Evolutionary conservation across 2,329 filamentous ascomycete species (phyloP).

Genomic region (Sclerotinia borealis): DNA sequence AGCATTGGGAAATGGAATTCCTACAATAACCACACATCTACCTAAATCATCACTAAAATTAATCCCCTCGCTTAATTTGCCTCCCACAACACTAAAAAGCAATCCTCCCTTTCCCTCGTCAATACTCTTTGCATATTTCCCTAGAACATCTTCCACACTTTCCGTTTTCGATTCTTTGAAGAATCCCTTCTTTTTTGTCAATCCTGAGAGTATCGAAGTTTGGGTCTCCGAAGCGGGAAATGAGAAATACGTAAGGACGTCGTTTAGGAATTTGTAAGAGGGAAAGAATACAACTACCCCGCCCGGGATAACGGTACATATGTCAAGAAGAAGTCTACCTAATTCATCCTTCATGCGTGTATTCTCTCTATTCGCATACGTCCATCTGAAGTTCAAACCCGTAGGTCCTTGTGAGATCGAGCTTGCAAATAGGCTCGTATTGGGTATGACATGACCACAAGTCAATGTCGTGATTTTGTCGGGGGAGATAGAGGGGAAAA

Average conservation of each 20-base stretch:
- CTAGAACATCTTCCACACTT: conserved; percentile 57
- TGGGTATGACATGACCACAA: conserved; percentile 89
- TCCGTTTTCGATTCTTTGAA: conserved; percentile 51
- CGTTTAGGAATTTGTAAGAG: conserved; percentile 83
- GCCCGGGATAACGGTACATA: conserved; percentile 72
- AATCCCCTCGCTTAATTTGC: conserved; percentile 94
- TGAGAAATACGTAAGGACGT: conserved; percentile 58
- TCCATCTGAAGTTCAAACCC: conserved; percentile 71
- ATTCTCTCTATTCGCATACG: conserved; percentile 64
- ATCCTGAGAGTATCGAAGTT: conserved; percentile 50
- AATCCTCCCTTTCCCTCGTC: conserved; percentile 60
- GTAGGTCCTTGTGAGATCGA: conserved; percentile 50
- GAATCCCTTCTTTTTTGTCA: conserved; percentile 54
- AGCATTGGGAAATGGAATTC: conserved; percentile 87
- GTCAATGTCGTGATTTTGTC: conserved; percentile 72
- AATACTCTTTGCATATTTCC: conserved; percentile 66
- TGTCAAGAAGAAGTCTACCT: conserved; percentile 63
- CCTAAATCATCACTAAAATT: conserved; percentile 93
- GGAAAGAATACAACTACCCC: conserved; percentile 94
- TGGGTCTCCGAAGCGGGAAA: conserved; percentile 32
- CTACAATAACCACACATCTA: conserved; percentile 84
- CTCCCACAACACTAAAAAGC: conserved; percentile 84
- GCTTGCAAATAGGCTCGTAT: conserved; percentile 72
- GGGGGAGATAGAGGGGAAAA: conserved; percentile 68
- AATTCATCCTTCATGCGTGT: conserved; percentile 64